Evolutionary conservation across 2,329 filamentous ascomycete genomes (phyloP), one percentile per base, ranked within the genome.

Genomic region (Lizonia empirigonia): DNA sequence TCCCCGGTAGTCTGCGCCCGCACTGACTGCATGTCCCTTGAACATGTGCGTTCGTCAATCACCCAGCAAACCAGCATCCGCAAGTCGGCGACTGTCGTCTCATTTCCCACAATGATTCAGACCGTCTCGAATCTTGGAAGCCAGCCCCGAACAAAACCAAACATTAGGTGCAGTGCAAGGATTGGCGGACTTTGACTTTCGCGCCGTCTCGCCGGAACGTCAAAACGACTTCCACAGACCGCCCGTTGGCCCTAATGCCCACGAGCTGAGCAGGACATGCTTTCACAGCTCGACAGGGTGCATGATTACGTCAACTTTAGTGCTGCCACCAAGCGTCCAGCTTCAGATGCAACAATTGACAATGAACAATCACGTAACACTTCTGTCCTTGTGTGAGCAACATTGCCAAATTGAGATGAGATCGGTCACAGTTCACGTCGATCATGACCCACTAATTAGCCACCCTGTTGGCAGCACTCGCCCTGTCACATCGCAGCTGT

Each of bases 371-470:
- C 32, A 33, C 15, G 22, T 46, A 18, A 20, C 33, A 38, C 7
- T 3, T 32, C n/a, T 26, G 18, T 12, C 18, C 33, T 37, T 34
- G 24, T 33, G 38, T 18, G 22, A 38, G 18, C 16, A 37, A 46
- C 16, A 52, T 52, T 47, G 42, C 49, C 49, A 52, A 52, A 42
- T 35, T 47, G 37, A 52, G 37, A n/a, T 33, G 49, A 47, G 30
- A 52, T 30, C 41, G 36, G 24, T 32, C 36, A 41, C 41, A 32
- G 24, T 26, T 37, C 42, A 36, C 33, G 42, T 38, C 49, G 32
- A 52, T 52, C 49, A 46, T 27, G 24, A 16, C 22, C 41, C 48
- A 51, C 36, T 32, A 46, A 41, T 36, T 41, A 32, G 42, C 42
- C 30, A 20, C 41, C 26, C 48, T 20, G 39, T 41, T 29, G 23